Evolutionary conservation across 140 eudicot genomes (phyloP), one percentile per base, ranked within the genome.

Genomic region (Erigeron philadelphicus): DNA sequence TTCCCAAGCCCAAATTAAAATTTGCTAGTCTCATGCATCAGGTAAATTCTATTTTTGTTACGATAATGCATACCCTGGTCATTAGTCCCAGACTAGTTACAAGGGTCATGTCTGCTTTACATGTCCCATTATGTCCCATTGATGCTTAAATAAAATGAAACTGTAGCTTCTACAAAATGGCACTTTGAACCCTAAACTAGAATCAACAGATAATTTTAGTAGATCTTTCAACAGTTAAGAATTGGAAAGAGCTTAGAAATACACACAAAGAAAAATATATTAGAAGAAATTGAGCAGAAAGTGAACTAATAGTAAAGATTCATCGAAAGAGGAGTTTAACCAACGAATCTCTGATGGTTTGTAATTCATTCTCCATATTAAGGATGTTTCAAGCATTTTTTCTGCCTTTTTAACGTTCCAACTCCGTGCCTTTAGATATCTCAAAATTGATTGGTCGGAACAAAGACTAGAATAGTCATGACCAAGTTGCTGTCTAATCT

Each of bases 401-500:
- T 83, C 82, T 25, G 98, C 95, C 67, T 93, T 93, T 81, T 84
- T 83, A 47, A 86, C 75, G 70, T 88, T 84, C 98, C 98, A 84
- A 75, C 75, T 88, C 43, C 93, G 82, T 54, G 98, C 98, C 74
- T 80, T 82, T 68, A 88, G 58, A 75, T 86, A 89, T 83, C 98
- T 93, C 13, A 86, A 74, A 67, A 88, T 83, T n/a, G 83, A 75
- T 79, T 85, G 80, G 76, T 93, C 92, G 15, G 90, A 79, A 69
- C 81, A 83, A 70, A 75, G 86, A 16, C 77, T 74, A 16, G 85
- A 70, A 79, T 86, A 71, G 73, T 80, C 88, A 15, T 85, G 93
- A 42, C 87, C 77, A 62, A 81, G 78, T 50, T 82, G 88, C 3
- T 77, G 81, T 47, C 65, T 77, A 38, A 77, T 71, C 81, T 72